These are phyloP conservation scores for Senna tora DNA, from an alignment of 306 rosid species.

Conservation along the genomic window DNA sequence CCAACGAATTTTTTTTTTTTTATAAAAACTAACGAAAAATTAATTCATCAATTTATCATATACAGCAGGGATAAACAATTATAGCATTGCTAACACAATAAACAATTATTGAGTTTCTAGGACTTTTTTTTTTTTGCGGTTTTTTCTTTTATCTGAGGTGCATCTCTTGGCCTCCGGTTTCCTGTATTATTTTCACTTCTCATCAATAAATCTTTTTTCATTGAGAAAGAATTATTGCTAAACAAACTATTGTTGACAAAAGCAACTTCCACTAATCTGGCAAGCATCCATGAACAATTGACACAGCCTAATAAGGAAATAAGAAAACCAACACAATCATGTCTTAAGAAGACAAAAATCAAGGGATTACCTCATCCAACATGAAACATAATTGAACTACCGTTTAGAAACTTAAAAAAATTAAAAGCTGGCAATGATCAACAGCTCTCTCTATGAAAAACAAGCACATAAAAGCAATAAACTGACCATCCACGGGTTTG, in stretches of 20 bases:
- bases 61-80: neutral
- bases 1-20: no score
- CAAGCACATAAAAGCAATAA: constrained; percentile 33
- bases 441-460: constrained; percentile 20
- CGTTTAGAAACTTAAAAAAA: constrained; percentile 18
- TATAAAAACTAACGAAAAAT: neutral
- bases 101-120: no score
- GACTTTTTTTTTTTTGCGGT: no score
- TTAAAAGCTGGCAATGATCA: constrained; percentile 18
- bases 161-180: no score
- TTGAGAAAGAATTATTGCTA: no score
- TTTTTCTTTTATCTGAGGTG: no score
- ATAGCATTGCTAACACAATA: neutral
- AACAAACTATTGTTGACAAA: neutral
- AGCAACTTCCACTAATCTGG: constrained; percentile 17
- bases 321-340: neutral
- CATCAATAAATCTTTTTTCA: no score
- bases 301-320: neutral
- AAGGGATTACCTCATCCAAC: neutral
- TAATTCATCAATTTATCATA: neutral
- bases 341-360: neutral
- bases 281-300: constrained; percentile 1
- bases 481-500: constrained; percentile 98
- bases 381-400: constrained; percentile 10
- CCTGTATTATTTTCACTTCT: no score